Evolutionary conservation across 176 grass and related monocot species (phyloP).

Genomic region (Bothriochloa decipiens): DNA sequence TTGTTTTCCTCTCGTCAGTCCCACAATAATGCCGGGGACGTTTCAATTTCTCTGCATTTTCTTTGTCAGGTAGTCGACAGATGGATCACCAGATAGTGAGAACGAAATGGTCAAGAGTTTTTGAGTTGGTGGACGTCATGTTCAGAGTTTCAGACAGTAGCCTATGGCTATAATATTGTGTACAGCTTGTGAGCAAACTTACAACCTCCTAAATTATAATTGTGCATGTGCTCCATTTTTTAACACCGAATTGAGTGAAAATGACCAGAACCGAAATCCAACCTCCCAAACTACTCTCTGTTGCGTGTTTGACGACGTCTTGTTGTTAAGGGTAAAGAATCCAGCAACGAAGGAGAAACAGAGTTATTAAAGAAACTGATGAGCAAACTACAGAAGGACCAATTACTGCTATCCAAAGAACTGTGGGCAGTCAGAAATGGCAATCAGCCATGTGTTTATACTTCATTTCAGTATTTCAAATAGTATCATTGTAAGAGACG

Average conservation of each 20-base stretch:
- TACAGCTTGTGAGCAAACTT: neutral
- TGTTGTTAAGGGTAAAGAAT: neutral
- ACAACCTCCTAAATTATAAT: neutral
- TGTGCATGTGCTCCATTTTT: neutral
- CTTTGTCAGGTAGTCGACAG: constrained; percentile 21
- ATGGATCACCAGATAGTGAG: neutral
- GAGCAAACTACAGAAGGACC: neutral
- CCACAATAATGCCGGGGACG: neutral
- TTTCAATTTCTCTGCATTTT: neutral
- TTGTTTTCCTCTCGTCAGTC: neutral
- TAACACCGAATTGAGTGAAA: neutral
- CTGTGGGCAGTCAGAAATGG: neutral
- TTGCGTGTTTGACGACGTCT: constrained; percentile 22
- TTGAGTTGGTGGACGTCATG: constrained; percentile 34
- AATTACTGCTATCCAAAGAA: constrained; percentile 1
- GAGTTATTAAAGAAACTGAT: too few relatives aligned
- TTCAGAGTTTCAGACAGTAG: constrained; percentile 28
- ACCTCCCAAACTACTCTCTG: too few relatives aligned
- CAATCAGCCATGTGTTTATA: neutral
- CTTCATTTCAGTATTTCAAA: neutral
- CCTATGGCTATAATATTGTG: neutral
- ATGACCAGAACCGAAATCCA: constrained; percentile 3
- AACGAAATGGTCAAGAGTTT: constrained; percentile 41
- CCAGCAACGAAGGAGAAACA: neutral
- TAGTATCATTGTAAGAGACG: neutral